phyloP scores from a whole-genome alignment of 805 yeast species.

The Blastobotrys muscicola region DNA sequence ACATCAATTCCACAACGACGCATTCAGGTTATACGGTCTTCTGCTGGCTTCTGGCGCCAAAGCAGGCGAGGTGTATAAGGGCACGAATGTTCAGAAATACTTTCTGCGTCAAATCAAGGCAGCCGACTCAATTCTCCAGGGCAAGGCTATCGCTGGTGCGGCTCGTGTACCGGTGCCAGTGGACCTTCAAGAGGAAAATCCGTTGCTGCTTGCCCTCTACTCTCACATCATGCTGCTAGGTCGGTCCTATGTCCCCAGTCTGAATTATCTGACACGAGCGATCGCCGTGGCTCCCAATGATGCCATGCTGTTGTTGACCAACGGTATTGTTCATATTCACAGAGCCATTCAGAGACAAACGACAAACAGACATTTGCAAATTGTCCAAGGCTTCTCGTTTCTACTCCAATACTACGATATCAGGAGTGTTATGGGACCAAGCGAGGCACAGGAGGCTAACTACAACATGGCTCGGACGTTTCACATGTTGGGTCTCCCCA shows the following conservation, averaged over 20 bases:
- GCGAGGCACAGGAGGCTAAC: slow-evolving; percentile 64
- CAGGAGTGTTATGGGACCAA: slow-evolving; percentile 28
- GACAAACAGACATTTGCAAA: slow-evolving; percentile 74
- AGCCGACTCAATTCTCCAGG: slow-evolving; percentile 56
- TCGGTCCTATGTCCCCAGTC: slow-evolving; percentile 71
- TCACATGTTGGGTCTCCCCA: slow-evolving; percentile 69
- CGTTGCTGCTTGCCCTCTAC: slow-evolving; percentile 69
- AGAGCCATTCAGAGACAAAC: slow-evolving; percentile 88
- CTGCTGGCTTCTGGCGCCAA: slow-evolving; percentile 53
- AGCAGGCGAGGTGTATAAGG: slow-evolving; percentile 53
- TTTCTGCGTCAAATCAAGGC: slow-evolving; percentile 86
- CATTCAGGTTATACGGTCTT: slow-evolving; percentile 56
- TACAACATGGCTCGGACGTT: slow-evolving; percentile 80
- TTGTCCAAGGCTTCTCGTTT: slow-evolving; percentile 78
- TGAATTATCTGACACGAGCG: slow-evolving; percentile 67
- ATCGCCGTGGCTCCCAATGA: slow-evolving; percentile 60
- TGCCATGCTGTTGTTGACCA: slow-evolving; percentile 64
- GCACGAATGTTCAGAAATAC: slow-evolving; percentile 81
- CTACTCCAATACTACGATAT: slow-evolving; percentile 58
- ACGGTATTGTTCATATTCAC: slow-evolving; percentile 77
- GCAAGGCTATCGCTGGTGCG: slow-evolving; percentile 60
- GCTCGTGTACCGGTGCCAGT: slow-evolving; percentile 46
- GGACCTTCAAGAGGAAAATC: slow-evolving; percentile 27
- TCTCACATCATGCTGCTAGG: slow-evolving; percentile 74
- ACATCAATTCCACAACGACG: slow-evolving; percentile 66